A percentile compares a stretch with the other conserved stretches of the same genome.
Evolutionary conservation across 306 rosid species (phyloP).

Genomic region (barrel medic (Medicago truncatula)): MtrunA17r5.0-ANR NC_053042.1:50410501-50411000

Average conservation of each 20-base stretch:
- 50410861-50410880: neutral
- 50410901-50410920: neutral
- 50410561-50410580: slow-evolving; percentile 64
- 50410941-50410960: neutral
- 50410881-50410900: neutral
- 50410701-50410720: slow-evolving; percentile 39
- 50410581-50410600: slow-evolving; percentile 68
- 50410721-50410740: slow-evolving; percentile 17
- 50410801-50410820: neutral
- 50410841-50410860: neutral
- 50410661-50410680: slow-evolving; percentile 78
- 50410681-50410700: slow-evolving; percentile 66
- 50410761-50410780: slow-evolving; percentile 22
- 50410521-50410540: too few species aligned
- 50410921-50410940: neutral
- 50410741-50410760: neutral
- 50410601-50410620: slow-evolving; percentile 74
- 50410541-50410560: too few species aligned
- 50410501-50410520: too few species aligned
- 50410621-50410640: slow-evolving; percentile 79
- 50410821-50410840: neutral
- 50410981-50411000: neutral
- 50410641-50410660: slow-evolving; percentile 95
- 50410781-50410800: neutral
- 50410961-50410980: neutral